Evolutionary conservation across 768 basidiomycete species (phyloP).

Genomic region (Phylloporus arenicola): DNA sequence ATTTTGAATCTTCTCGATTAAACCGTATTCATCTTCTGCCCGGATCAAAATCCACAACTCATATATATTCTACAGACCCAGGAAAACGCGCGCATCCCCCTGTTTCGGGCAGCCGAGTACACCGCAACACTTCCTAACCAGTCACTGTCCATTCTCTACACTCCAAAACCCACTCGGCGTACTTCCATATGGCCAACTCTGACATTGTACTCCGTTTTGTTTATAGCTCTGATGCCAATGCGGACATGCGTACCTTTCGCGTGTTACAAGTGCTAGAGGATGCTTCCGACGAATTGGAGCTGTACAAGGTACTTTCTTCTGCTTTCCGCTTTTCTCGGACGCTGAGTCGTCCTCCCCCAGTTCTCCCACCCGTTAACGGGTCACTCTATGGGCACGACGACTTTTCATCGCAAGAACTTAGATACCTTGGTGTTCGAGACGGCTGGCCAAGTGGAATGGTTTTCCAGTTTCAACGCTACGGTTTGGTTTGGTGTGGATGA

Average conservation of each 20-base stretch:
- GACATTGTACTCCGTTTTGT: conserved; percentile 38
- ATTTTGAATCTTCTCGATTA: not conserved
- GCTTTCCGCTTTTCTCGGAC: not conserved
- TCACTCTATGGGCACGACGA: conserved; percentile 37
- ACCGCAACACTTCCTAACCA: not conserved
- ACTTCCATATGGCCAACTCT: conserved; percentile 25
- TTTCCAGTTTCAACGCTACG: conserved; percentile 38
- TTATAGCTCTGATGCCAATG: conserved; percentile 24
- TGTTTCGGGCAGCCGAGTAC: not conserved
- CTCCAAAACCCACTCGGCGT: not conserved
- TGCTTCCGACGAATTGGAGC: conserved; percentile 27
- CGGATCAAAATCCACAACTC: conserved; percentile 19
- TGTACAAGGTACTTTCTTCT: conserved; percentile 37
- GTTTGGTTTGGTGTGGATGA: conserved; percentile 47
- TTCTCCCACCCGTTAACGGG: conserved; percentile 45
- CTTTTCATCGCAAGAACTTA: conserved; percentile 45
- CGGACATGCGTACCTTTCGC: conserved; percentile 43
- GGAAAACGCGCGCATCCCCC: not conserved
- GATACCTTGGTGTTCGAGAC: conserved; percentile 42
- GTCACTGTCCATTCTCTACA: not conserved
- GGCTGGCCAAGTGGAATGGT: conserved; percentile 53
- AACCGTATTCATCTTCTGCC: conserved; percentile 10
- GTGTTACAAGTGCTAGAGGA: conserved; percentile 33
- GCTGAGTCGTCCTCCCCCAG: conserved; percentile 15
- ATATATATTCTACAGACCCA: conserved; percentile 12